Percentiles rank a stretch among this genome's conserved stretches.
phyloP scores from a whole-genome alignment of 768 basidiomycete genomes.

The Cystobasidiopsis lactophilus region DNA sequence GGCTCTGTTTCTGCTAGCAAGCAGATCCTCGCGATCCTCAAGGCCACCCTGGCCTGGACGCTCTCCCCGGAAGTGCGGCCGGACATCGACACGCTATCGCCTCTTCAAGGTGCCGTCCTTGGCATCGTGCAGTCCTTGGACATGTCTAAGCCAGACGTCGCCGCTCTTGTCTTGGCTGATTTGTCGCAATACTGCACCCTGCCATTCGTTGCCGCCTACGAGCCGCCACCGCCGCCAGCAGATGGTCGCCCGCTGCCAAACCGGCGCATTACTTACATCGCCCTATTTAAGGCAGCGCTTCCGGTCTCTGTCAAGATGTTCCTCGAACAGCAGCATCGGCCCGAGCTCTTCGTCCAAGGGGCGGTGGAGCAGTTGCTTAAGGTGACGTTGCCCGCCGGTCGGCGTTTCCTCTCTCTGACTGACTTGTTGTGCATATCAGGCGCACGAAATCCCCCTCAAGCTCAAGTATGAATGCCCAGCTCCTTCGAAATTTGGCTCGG shows the following conservation, averaged over 20 bases:
- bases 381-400: slow-evolving; percentile 29
- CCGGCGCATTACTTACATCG: slow-evolving; percentile 68
- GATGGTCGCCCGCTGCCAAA: slow-evolving; percentile 21
- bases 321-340: slow-evolving; percentile 38
- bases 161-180: slow-evolving; percentile 56
- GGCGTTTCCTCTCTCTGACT: not conserved
- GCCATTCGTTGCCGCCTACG: slow-evolving; percentile 64
- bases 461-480: slow-evolving; percentile 86
- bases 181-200: slow-evolving; percentile 65
- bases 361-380: slow-evolving; percentile 64
- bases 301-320: slow-evolving; percentile 55
- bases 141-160: slow-evolving; percentile 30
- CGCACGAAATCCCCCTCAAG: slow-evolving; percentile 75
- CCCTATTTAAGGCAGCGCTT: slow-evolving; percentile 68
- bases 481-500: slow-evolving; percentile 67
- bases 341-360: slow-evolving; percentile 51
- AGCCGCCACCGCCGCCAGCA: slow-evolving; percentile 21
- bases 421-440: slow-evolving; percentile 29
- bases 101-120: slow-evolving; percentile 43
- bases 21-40: slow-evolving; percentile 53
- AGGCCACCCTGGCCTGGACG: slow-evolving; percentile 50
- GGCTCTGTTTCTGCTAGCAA: slow-evolving; percentile 35
- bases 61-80: slow-evolving; percentile 67
- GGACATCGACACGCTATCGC: slow-evolving; percentile 52
- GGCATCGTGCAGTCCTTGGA: slow-evolving; percentile 48